Conservation (phyloP, 495 filamentous ascomycete species). For the Darksidea phi region DNA sequence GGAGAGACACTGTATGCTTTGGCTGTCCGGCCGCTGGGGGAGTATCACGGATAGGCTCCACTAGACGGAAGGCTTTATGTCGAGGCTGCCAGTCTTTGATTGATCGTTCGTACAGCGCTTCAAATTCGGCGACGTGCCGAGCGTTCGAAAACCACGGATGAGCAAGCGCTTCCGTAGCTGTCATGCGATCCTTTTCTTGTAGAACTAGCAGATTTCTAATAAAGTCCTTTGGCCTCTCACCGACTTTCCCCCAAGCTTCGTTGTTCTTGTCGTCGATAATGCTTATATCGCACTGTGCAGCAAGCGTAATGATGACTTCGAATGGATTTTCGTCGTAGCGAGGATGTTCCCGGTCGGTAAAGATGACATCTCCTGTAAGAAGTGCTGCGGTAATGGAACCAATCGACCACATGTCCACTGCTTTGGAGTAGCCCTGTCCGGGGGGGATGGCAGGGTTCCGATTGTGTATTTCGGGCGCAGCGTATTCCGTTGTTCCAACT, state of each 20-base stretch:
- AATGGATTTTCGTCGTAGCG: conserved; percentile 23
- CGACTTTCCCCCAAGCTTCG: conserved; percentile 44
- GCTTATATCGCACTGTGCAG: conserved; percentile 38
- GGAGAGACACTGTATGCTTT: conserved; percentile 2
- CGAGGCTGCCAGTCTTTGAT: conserved; percentile 51
- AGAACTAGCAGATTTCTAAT: conserved; percentile 54
- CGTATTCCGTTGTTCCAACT: conserved; percentile 65
- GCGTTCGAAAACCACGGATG: conserved; percentile 62
- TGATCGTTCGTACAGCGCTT: conserved; percentile 49
- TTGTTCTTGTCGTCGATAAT: conserved; percentile 41
- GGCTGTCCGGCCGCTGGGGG: not conserved
- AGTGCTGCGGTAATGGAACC: conserved; percentile 55
- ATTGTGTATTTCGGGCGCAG: conserved; percentile 55
- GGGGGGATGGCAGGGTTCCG: conserved; percentile 33
- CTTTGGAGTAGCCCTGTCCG: conserved; percentile 56
- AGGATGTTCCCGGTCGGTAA: conserved; percentile 36
- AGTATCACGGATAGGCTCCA: conserved; percentile 32
- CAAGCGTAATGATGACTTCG: conserved; percentile 32
- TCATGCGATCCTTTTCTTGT: conserved; percentile 53
- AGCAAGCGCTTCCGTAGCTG: conserved; percentile 53
- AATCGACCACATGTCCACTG: conserved; percentile 64
- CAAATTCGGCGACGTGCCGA: conserved; percentile 44
- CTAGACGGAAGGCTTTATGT: conserved; percentile 26
- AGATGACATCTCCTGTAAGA: conserved; percentile 51
- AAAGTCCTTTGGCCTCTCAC: conserved; percentile 53